Evolutionary conservation across 495 filamentous ascomycete genomes (phyloP).

Genomic region (Daldinia childiae): DNA sequence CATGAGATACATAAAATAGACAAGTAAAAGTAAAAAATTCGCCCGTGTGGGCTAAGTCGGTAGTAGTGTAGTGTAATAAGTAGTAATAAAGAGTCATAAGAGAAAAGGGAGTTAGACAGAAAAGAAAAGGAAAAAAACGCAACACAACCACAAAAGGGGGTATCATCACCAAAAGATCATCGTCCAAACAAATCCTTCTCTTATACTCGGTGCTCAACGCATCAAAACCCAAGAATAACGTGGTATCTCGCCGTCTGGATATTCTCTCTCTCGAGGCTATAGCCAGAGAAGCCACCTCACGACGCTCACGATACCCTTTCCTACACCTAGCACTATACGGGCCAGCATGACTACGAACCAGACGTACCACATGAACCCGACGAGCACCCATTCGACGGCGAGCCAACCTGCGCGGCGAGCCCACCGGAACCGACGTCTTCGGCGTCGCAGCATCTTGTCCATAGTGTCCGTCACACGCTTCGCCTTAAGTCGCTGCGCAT

Average conservation of each 20-base stretch:
- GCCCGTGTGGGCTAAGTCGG: background rate
- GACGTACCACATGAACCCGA: conserved; percentile 84
- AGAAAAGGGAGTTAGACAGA: background rate
- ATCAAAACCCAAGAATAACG: background rate
- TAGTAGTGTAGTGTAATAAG: background rate
- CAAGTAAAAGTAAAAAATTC: background rate
- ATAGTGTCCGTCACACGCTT: conserved; percentile 82
- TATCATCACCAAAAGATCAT: conserved; percentile 33
- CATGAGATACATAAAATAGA: conserved; percentile 1
- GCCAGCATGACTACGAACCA: conserved; percentile 81
- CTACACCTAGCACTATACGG: conserved; percentile 66
- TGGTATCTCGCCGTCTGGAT: background rate
- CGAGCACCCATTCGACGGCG: conserved; percentile 79
- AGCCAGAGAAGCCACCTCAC: conserved; percentile 85
- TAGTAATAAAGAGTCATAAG: conserved; percentile 6
- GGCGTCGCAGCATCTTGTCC: conserved; percentile 72
- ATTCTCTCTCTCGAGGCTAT: conserved; percentile 38
- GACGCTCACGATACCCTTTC: conserved; percentile 65
- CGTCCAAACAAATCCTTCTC: conserved; percentile 17
- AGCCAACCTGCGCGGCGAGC: conserved; percentile 73
- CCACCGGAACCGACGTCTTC: conserved; percentile 77
- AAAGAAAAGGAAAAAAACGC: background rate
- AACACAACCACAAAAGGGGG: conserved; percentile 27
- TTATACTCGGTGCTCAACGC: conserved; percentile 3
- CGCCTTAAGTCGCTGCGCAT: conserved; percentile 75